Percentiles rank a stretch among this genome's conserved stretches.
These are phyloP conservation scores for Peronospora belbahrii DNA, from an alignment of 352 stramenopile species.

Conservation along the genomic window DNA sequence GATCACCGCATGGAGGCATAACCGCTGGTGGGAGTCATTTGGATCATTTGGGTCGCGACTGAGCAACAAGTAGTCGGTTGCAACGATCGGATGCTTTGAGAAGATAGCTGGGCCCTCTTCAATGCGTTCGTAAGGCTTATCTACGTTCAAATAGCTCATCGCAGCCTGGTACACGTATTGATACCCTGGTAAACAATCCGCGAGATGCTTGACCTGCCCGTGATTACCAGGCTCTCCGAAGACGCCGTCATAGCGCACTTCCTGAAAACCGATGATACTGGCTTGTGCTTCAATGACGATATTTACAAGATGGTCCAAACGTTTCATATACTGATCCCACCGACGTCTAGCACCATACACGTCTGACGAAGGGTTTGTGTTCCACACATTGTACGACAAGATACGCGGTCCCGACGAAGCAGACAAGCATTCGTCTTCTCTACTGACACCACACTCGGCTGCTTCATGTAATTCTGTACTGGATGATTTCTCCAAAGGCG, in stretches of 20 bases:
- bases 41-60: conserved; percentile 73
- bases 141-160: conserved; percentile 75
- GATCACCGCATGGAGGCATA: conserved; percentile 76
- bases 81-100: conserved; percentile 71
- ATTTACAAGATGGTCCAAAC: conserved; percentile 60
- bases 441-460: conserved; percentile 9
- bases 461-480: conserved; percentile 6
- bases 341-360: conserved; percentile 50
- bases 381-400: conserved; percentile 87
- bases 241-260: conserved; percentile 79
- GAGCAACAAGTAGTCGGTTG: conserved; percentile 74
- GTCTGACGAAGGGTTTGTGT: conserved; percentile 73
- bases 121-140: conserved; percentile 58
- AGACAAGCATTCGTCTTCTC: conserved; percentile 11
- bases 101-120: conserved; percentile 81
- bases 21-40: conserved; percentile 77
- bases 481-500: conserved; percentile 14
- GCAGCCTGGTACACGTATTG: conserved; percentile 84
- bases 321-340: conserved; percentile 69
- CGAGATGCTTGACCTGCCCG: conserved; percentile 73
- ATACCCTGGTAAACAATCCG: conserved; percentile 47
- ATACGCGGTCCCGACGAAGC: conserved; percentile 39
- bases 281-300: conserved; percentile 45
- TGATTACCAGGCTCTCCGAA: conserved; percentile 56
- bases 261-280: conserved; percentile 81